Evolutionary conservation across 768 basidiomycete species (phyloP).

Genomic region (Filobasidium floriforme): DNA sequence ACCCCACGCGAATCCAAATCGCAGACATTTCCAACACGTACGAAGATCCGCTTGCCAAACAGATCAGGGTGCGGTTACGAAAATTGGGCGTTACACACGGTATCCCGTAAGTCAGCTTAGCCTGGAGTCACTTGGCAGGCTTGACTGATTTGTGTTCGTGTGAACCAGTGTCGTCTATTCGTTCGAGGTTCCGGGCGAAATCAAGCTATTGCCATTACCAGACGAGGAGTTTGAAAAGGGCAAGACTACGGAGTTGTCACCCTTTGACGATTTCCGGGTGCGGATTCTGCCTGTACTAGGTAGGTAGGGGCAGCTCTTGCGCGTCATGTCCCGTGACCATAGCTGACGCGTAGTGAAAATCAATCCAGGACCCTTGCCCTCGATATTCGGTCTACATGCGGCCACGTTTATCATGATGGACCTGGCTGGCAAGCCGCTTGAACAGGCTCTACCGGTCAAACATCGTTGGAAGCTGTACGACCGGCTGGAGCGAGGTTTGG

Average conservation of each 20-base stretch:
- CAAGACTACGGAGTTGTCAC: constrained; percentile 74
- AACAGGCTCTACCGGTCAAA: constrained; percentile 77
- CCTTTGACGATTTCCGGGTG: constrained; percentile 87
- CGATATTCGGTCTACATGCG: constrained; percentile 82
- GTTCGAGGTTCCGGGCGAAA: constrained; percentile 81
- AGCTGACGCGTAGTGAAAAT: not conserved
- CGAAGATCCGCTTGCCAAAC: constrained; percentile 89
- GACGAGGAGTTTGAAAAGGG: constrained; percentile 91
- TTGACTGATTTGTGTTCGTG: constrained; percentile 43
- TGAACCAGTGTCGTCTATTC: constrained; percentile 82
- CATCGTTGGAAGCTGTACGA: constrained; percentile 77
- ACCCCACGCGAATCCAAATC: constrained; percentile 91
- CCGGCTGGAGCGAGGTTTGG: constrained; percentile 66
- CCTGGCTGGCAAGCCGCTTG: constrained; percentile 72
- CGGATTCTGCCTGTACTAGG: constrained; percentile 87
- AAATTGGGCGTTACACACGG: constrained; percentile 44
- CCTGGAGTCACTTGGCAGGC: not conserved
- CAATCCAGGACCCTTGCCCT: constrained; percentile 63
- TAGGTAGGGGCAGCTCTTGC: constrained; percentile 52
- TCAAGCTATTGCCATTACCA: constrained; percentile 78
- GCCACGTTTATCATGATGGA: constrained; percentile 83
- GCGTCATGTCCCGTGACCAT: not conserved
- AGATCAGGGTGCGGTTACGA: constrained; percentile 63
- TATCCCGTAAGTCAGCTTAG: constrained; percentile 45
- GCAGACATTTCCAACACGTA: constrained; percentile 81